phyloP scores from a whole-genome alignment of 2,329 filamentous ascomycete species.

The Microascus cirrosus region DNA sequence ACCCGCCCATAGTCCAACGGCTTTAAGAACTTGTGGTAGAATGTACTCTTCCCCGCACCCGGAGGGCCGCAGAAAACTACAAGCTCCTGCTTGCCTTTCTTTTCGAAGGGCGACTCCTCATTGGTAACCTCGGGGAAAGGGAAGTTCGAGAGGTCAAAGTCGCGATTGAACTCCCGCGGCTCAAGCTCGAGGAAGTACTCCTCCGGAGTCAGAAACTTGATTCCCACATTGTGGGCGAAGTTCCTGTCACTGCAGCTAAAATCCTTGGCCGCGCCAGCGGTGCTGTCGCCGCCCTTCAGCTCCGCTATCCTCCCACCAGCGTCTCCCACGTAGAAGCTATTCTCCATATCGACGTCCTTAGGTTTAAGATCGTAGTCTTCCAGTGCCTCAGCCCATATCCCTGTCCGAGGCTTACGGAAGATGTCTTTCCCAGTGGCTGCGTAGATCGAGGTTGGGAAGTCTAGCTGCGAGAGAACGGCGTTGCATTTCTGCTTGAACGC shows the following conservation, averaged over 20 bases:
- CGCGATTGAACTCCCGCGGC: slow-evolving; percentile 52
- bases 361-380: slow-evolving; percentile 48
- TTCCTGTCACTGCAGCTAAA: slow-evolving; percentile 63
- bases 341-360: slow-evolving; percentile 51
- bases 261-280: slow-evolving; percentile 31
- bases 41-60: slow-evolving; percentile 84
- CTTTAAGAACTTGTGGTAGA: slow-evolving; percentile 69
- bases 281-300: slow-evolving; percentile 31
- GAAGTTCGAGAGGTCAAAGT: slow-evolving; percentile 60
- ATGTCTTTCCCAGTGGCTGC: slow-evolving; percentile 75
- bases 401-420: slow-evolving; percentile 75
- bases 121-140: slow-evolving; percentile 10
- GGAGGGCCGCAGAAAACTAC: slow-evolving; percentile 83
- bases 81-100: slow-evolving; percentile 58
- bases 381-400: slow-evolving; percentile 68
- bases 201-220: slow-evolving; percentile 77
- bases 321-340: slow-evolving; percentile 83
- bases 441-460: slow-evolving; percentile 70
- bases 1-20: slow-evolving; percentile 72
- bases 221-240: slow-evolving; percentile 74
- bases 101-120: slow-evolving; percentile 35
- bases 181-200: slow-evolving; percentile 72
- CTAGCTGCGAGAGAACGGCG: slow-evolving; percentile 57
- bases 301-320: slow-evolving; percentile 52
- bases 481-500: slow-evolving; percentile 78